Conservation (phyloP, 2,329 filamentous ascomycete genomes). For the Botrytis elliptica region DNA sequence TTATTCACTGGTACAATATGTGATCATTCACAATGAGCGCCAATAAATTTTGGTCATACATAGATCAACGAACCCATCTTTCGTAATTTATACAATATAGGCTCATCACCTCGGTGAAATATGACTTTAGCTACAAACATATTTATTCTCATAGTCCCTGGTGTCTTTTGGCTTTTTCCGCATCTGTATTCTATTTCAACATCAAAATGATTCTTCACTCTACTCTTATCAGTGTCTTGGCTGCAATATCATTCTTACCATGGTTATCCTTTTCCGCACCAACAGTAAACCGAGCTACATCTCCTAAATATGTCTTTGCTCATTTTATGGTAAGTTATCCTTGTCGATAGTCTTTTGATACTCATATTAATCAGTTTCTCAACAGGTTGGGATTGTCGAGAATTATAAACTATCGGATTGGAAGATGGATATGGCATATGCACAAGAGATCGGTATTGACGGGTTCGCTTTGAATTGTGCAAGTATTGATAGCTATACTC, state of each 20-base stretch:
- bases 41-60: constrained; percentile 7
- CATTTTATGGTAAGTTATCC: constrained; percentile 27
- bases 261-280: constrained; percentile 7
- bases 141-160: neutral
- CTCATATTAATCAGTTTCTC: neutral
- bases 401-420: constrained; percentile 35
- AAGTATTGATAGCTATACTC: constrained; percentile 35
- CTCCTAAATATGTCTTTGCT: constrained; percentile 27
- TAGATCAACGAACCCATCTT: neutral
- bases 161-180: neutral
- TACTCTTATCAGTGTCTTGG: neutral
- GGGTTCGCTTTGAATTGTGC: constrained; percentile 39
- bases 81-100: neutral
- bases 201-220: neutral
- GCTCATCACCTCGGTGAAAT: neutral
- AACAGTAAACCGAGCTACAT: neutral
- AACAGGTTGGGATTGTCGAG: constrained; percentile 30
- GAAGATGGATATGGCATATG: constrained; percentile 36
- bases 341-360: neutral
- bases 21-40: constrained; percentile 9
- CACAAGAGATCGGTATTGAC: constrained; percentile 40
- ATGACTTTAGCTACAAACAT: neutral
- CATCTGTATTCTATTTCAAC: neutral
- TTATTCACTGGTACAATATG: constrained; percentile 8
- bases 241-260: constrained; percentile 8